A percentile compares a stretch with the other conserved stretches of the same genome.
Conservation (phyloP, 2,329 filamentous ascomycete genomes). For the Colletotrichum destructivum region DNA sequence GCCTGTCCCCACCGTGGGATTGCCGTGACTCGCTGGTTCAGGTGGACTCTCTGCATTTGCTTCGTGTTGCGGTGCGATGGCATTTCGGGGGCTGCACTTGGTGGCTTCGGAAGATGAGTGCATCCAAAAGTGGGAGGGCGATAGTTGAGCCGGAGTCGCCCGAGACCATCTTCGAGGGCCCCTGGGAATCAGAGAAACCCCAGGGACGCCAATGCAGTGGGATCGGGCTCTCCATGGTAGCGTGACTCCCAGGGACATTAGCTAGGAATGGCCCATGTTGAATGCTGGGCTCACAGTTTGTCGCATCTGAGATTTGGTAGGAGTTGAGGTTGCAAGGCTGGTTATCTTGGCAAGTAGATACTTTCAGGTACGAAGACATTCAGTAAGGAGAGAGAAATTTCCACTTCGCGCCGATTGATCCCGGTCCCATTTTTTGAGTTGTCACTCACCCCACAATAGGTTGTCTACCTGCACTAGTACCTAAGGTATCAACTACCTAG, state of each 20-base stretch:
- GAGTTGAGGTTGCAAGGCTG: constrained; percentile 13
- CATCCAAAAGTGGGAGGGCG: constrained; percentile 16
- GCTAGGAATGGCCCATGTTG: constrained; percentile 58
- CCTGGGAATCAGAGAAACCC: constrained; percentile 44
- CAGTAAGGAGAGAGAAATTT: constrained; percentile 28
- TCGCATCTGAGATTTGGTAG: constrained; percentile 10
- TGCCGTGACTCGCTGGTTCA: neutral
- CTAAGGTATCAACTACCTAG: too few species aligned
- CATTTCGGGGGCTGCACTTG: constrained; percentile 1
- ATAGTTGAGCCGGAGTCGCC: constrained; percentile 28
- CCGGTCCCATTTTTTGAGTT: constrained; percentile 9
- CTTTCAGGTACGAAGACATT: too few species aligned
- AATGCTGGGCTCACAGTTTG: constrained; percentile 29
- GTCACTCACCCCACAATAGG: constrained; percentile 9
- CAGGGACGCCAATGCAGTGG: constrained; percentile 48
- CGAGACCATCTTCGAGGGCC: constrained; percentile 37
- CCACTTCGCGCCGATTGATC: constrained; percentile 39
- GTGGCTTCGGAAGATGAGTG: constrained; percentile 13
- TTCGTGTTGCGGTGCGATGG: neutral
- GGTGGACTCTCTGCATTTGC: neutral
- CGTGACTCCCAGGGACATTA: constrained; percentile 63
- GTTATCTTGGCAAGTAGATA: neutral
- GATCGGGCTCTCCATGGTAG: constrained; percentile 59
- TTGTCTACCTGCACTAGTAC: neutral
- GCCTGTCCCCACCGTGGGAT: neutral